phyloP scores from a whole-genome alignment of 2,329 filamentous ascomycete species.

The Teratosphaeria zuluensis region DNA sequence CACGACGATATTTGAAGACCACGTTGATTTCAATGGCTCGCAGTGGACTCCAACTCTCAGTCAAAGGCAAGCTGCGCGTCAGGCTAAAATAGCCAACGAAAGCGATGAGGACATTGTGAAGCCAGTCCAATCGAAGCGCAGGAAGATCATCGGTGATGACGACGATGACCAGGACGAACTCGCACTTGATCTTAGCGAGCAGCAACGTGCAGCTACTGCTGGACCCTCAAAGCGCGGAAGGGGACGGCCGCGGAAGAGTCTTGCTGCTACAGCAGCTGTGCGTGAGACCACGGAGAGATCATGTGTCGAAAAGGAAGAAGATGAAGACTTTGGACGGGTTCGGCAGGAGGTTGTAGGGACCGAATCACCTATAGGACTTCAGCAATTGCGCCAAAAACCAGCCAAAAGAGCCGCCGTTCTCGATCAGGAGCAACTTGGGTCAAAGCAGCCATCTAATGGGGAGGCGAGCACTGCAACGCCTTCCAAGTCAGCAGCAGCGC shows the following conservation, averaged over 20 bases:
- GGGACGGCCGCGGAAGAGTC: slow-evolving; percentile 22
- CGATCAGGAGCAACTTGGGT: not conserved
- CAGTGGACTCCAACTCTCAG: slow-evolving; percentile 18
- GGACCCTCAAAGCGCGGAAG: slow-evolving; percentile 32
- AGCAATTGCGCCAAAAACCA: not conserved
- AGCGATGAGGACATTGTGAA: slow-evolving; percentile 4
- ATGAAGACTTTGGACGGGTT: too few species aligned
- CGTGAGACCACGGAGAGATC: slow-evolving; percentile 10
- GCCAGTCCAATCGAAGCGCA: slow-evolving; percentile 6
- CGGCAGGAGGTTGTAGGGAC: not conserved
- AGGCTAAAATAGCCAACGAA: slow-evolving; percentile 11
- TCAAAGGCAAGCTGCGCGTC: slow-evolving; percentile 25
- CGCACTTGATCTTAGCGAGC: slow-evolving; percentile 5
- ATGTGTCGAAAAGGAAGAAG: slow-evolving; percentile 34
- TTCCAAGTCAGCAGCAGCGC: not conserved
- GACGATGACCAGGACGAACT: slow-evolving; percentile 17
- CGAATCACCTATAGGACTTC: not conserved
- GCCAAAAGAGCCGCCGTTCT: not conserved
- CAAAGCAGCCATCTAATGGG: not conserved
- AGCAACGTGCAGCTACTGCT: not conserved
- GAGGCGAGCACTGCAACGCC: not conserved
- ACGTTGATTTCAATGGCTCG: slow-evolving; percentile 14
- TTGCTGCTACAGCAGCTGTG: slow-evolving; percentile 2
- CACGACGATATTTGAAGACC: slow-evolving; percentile 28
- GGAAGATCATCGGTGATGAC: slow-evolving; percentile 12